phyloP scores from a whole-genome alignment of 495 filamentous ascomycete genomes.

The Daldinia loculata region DNA sequence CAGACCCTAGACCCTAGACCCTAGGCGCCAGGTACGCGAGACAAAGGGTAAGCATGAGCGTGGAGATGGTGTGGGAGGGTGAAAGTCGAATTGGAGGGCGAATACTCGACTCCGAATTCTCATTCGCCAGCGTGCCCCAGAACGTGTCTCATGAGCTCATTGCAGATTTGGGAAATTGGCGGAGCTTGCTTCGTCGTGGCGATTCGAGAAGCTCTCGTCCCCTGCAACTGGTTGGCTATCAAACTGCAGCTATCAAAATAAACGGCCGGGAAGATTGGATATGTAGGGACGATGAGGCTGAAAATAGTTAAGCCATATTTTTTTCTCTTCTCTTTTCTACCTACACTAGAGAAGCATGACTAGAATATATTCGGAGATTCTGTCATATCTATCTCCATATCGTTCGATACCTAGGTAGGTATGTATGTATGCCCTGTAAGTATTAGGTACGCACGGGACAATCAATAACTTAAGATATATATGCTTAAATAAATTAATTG shows the following conservation, averaged over 20 bases:
- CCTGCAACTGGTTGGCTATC: constrained; percentile 29
- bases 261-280: constrained; percentile 15
- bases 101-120: constrained; percentile 18
- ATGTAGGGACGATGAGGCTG: constrained; percentile 38
- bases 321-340: constrained; percentile 6
- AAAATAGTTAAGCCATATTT: constrained; percentile 33
- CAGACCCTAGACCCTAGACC: constrained; percentile 33
- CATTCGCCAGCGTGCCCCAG: constrained; percentile 28
- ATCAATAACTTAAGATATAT: constrained; percentile 7
- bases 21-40: constrained; percentile 44
- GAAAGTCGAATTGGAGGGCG: constrained; percentile 28
- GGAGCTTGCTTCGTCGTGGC: constrained; percentile 24
- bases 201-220: constrained; percentile 25
- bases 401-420: not conserved
- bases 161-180: constrained; percentile 38
- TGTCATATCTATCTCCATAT: not conserved
- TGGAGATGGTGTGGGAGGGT: constrained; percentile 32
- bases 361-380: constrained; percentile 2
- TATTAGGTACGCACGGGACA: constrained; percentile 9
- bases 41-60: constrained; percentile 37
- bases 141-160: constrained; percentile 25
- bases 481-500: constrained; percentile 37
- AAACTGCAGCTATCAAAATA: constrained; percentile 29
- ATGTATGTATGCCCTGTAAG: not conserved
- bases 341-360: not conserved